These are phyloP conservation scores for Aureobasidium sp. DNA, from an alignment of 2,329 filamentous ascomycete species.

Conservation along the genomic window DNA sequence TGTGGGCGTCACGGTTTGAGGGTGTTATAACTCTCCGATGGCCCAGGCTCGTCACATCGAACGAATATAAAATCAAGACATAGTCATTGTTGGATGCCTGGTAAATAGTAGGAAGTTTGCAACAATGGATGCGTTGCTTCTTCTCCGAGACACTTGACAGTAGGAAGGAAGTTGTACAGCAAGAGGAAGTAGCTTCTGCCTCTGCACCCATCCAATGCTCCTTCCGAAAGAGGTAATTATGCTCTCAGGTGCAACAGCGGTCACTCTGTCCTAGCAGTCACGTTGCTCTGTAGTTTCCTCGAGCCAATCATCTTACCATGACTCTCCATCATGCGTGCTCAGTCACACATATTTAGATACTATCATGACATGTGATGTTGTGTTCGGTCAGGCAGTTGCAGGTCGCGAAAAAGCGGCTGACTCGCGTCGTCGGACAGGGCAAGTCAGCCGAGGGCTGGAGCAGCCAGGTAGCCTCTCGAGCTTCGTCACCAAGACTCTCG, in stretches of 20 bases:
- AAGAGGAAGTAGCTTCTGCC: not conserved
- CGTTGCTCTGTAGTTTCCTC: not conserved
- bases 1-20: not conserved
- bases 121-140: not conserved
- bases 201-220: not conserved
- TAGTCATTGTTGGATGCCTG: not conserved
- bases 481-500: constrained; percentile 10
- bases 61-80: not conserved
- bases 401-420: not conserved
- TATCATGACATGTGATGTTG: not conserved
- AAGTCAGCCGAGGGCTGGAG: constrained; percentile 5
- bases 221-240: constrained; percentile 9
- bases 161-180: not conserved
- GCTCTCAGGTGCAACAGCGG: not conserved
- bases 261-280: not conserved
- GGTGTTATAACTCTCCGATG: constrained; percentile 8
- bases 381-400: not conserved
- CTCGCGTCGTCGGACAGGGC: not conserved
- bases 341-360: not conserved
- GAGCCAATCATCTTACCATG: not conserved
- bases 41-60: not conserved
- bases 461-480: constrained; percentile 13
- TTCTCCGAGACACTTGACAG: not conserved
- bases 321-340: not conserved
- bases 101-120: not conserved